Conservation (phyloP, 2,329 filamentous ascomycete species). For the Fusarium sp. region DNA sequence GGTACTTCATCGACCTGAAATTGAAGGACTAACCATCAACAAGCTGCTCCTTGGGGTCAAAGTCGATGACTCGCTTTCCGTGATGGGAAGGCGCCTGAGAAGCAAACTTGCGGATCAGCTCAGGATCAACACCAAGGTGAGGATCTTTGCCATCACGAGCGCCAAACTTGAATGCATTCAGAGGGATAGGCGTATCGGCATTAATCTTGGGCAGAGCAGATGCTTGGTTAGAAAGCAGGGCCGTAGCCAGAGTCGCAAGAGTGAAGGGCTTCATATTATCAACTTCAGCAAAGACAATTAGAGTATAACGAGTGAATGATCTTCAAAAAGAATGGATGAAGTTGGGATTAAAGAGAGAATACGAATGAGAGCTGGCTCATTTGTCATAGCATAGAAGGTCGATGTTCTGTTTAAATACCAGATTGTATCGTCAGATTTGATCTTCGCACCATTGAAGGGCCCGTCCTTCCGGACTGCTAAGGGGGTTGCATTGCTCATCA, state of each 20-base stretch:
- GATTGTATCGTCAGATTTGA: background rate
- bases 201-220: conserved; percentile 21
- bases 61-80: conserved; percentile 25
- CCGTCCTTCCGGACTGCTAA: background rate
- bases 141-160: conserved; percentile 9
- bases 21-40: conserved; percentile 12
- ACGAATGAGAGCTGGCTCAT: conserved; percentile 27
- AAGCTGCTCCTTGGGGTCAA: conserved; percentile 31
- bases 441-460: background rate
- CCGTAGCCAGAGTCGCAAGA: conserved; percentile 16
- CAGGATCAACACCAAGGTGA: conserved; percentile 32
- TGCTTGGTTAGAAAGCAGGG: conserved; percentile 26
- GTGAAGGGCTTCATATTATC: conserved; percentile 31
- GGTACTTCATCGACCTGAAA: accelerated
- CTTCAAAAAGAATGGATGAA: conserved; percentile 3
- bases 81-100: conserved; percentile 24
- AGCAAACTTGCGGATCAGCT: conserved; percentile 32
- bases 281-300: background rate
- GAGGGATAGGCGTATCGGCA: conserved; percentile 25
- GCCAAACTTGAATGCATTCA: conserved; percentile 30
- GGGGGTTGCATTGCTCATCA: conserved; percentile 1
- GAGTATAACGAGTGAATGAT: conserved; percentile 13
- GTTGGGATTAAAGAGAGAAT: conserved; percentile 22
- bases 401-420: conserved; percentile 19
- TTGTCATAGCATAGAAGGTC: conserved; percentile 24